Base-by-base conservation (phyloP, 257 asterid species). In the Lycium ferocissimum region DNA sequence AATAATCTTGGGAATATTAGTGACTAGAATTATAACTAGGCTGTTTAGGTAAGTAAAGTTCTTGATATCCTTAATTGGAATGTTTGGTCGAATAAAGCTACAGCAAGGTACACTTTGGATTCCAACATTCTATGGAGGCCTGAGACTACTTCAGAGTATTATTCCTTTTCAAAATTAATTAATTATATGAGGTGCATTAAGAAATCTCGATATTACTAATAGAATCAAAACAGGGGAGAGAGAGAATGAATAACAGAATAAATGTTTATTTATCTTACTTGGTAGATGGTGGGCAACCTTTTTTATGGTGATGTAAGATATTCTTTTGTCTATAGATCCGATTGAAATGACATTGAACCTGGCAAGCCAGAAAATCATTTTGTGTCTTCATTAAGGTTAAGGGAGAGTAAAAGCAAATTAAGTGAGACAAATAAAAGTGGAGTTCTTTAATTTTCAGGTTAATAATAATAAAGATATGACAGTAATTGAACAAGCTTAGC, bases 401-500 rank as follows among this genome's bases (percentile, higher is more conserved):
- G 78, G 66, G 59, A 18, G 61, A 40, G 66, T 63, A 26, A 83
- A 83, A 51, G 70, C 10, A 51, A 43, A 66, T 75, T 45, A 56
- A 51, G 37, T 43, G 45, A 69, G 79, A 12, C 26, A 62, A 37
- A 11, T 6, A 8, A 79, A 53, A 9, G 2, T 6, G 33, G 76
- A 14, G 43, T n/a, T 14, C 35, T 69, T 7, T 20, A 69, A 1
- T 15, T 69, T 35, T 69, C 76, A 69, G 45, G 53, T 40, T 15
- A 37, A 15, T 59, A 51, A 80, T 37, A 7, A 12, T 57, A 49
- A 73, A 88, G 82, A 78, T 86, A 69, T 76, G 89, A 92, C 88
- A 88, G 76, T 90, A 91, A 90, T 35, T 72, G 54, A 76, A 18
- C 86, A 85, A 67, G 63, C 69, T 51, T 5, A 71, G 62, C 67